These are phyloP conservation scores for Simplicillium aogashimaense DNA, from an alignment of 2,329 filamentous ascomycete species.

Conservation along the genomic window DNA sequence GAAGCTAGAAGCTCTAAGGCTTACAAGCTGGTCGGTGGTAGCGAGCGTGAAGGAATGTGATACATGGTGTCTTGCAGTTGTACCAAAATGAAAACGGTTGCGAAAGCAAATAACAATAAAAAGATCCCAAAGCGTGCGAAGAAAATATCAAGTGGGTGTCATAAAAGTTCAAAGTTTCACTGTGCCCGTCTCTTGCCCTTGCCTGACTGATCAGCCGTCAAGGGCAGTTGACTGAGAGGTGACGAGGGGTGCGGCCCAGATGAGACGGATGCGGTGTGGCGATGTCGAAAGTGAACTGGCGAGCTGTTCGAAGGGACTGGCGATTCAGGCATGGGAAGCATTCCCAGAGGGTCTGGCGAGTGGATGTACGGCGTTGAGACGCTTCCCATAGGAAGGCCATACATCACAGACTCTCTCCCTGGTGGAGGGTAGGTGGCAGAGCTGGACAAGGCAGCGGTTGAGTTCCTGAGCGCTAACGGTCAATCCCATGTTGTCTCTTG, in stretches of 20 bases:
- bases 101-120: constrained; percentile 5
- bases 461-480: constrained; percentile 39
- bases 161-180: constrained; percentile 10
- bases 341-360: constrained; percentile 29
- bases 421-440: constrained; percentile 33
- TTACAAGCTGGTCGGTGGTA: constrained; percentile 12
- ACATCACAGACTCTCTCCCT: constrained; percentile 26
- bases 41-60: constrained; percentile 26
- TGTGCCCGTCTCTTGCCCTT: constrained; percentile 24
- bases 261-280: constrained; percentile 24
- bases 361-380: constrained; percentile 21
- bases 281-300: constrained; percentile 20
- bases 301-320: constrained; percentile 24
- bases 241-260: constrained; percentile 23
- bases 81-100: constrained; percentile 10
- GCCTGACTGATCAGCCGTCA: constrained; percentile 18
- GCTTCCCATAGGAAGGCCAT: constrained; percentile 24
- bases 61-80: constrained; percentile 22
- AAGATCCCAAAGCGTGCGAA: constrained; percentile 1
- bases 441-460: constrained; percentile 20
- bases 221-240: constrained; percentile 20
- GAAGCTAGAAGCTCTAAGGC: constrained; percentile 4
- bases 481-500: constrained; percentile 40
- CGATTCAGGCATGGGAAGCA: constrained; percentile 36
- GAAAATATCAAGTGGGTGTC: constrained; percentile 15